phyloP scores from a whole-genome alignment of 768 basidiomycete species.

The Lactarius quietus region DNA sequence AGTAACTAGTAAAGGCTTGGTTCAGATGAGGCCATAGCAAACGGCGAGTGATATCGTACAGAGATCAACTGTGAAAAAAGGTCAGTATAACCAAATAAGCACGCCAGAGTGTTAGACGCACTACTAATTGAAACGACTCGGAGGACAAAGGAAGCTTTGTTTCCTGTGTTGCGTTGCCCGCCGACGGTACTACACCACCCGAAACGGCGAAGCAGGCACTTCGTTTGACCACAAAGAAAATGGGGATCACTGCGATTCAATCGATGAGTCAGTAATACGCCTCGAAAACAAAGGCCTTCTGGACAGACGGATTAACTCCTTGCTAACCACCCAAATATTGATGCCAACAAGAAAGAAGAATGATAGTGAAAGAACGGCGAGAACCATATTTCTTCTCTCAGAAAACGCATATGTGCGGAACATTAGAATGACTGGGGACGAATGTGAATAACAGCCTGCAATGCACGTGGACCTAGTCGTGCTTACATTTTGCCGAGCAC shows the following conservation, averaged over 20 bases:
- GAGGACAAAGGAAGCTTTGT: not conserved
- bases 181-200: too few species aligned
- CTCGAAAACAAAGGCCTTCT: not conserved
- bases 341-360: constrained; percentile 8
- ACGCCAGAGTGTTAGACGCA: not conserved
- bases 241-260: constrained; percentile 2
- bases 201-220: constrained; percentile 12
- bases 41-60: not conserved
- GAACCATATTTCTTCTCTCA: too few species aligned
- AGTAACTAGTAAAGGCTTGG: not conserved
- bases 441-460: not conserved
- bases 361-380: constrained; percentile 4
- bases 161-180: too few species aligned
- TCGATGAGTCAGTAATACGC: not conserved
- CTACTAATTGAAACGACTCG: constrained; percentile 19
- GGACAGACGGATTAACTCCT: constrained; percentile 7
- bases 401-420: too few species aligned
- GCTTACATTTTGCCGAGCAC: constrained; percentile 19
- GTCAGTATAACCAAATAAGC: not conserved
- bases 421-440: constrained; percentile 22
- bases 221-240: constrained; percentile 6
- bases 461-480: too few species aligned
- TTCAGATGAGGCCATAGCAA: not conserved
- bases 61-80: constrained; percentile 11
- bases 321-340: constrained; percentile 13